These are phyloP conservation scores for Mortierella sp. DNA, from an alignment of 371 early-diverging fungal species.

Conservation along the genomic window DNA sequence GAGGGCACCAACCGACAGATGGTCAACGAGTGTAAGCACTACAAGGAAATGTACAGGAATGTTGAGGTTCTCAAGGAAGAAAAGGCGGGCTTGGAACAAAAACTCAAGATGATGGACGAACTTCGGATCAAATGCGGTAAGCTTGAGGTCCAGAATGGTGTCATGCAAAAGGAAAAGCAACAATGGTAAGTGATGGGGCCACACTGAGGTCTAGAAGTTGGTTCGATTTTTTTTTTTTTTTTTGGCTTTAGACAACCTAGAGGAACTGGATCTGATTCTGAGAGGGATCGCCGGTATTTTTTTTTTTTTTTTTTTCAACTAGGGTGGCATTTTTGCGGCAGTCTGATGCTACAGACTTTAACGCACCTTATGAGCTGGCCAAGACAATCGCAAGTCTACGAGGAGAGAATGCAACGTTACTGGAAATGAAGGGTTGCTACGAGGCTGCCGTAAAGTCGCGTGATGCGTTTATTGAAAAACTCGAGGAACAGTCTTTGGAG, in stretches of 20 bases:
- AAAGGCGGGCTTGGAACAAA: conserved; percentile 39
- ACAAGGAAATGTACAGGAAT: conserved; percentile 53
- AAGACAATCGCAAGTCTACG: conserved; percentile 47
- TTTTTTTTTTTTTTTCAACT: neutral
- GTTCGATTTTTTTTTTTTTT: no score
- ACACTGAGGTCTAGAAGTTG: no score
- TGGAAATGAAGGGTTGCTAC: conserved; percentile 28
- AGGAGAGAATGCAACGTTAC: conserved; percentile 28
- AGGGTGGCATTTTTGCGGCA: conserved; percentile 46
- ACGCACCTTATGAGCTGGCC: conserved; percentile 44
- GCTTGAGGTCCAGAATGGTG: conserved; percentile 53
- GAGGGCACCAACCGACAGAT: conserved; percentile 52
- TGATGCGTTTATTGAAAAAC: conserved; percentile 12
- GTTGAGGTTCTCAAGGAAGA: conserved; percentile 52
- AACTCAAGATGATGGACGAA: conserved; percentile 42
- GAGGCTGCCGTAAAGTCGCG: conserved; percentile 34
- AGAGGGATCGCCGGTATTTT: neutral
- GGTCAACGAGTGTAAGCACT: conserved; percentile 48
- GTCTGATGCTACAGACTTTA: conserved; percentile 33
- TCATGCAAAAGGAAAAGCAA: conserved; percentile 49
- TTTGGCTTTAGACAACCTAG: neutral
- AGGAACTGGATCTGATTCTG: neutral
- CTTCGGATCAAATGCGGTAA: conserved; percentile 43
- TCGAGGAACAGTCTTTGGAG: conserved; percentile 27
- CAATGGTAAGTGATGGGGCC: conserved; percentile 35